Percentiles rank a stretch among this genome's conserved stretches.
These are phyloP conservation scores for Tolypocladium sp. DNA, from an alignment of 2,329 filamentous ascomycete species.

Conservation along the genomic window DNA sequence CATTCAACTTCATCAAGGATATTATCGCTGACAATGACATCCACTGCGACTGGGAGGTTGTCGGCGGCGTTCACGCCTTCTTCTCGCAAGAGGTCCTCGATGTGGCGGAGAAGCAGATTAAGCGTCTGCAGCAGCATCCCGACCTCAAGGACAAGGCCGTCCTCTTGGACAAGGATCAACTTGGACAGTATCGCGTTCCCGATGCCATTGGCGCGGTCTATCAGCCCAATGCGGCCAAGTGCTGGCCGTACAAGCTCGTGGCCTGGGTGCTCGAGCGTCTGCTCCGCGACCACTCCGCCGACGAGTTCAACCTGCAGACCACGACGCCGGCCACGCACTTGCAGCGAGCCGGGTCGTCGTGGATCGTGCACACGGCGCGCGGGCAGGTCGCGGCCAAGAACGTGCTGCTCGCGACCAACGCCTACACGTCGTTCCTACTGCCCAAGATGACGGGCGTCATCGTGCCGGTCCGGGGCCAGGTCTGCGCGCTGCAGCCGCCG, in stretches of 20 bases:
- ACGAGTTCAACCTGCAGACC: conserved; percentile 63
- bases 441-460: conserved; percentile 62
- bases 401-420: conserved; percentile 75
- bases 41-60: conserved; percentile 59
- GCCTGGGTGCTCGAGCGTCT: conserved; percentile 58
- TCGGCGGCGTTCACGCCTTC: conserved; percentile 56
- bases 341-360: conserved; percentile 29
- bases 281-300: conserved; percentile 24
- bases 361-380: conserved; percentile 58
- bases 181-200: conserved; percentile 46
- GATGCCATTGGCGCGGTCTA: conserved; percentile 54
- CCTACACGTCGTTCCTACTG: conserved; percentile 68
- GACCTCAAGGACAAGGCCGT: conserved; percentile 42
- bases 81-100: conserved; percentile 46
- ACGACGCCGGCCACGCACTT: conserved; percentile 54
- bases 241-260: conserved; percentile 83
- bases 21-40: conserved; percentile 50
- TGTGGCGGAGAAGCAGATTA: conserved; percentile 40
- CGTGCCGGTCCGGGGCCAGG: conserved; percentile 67
- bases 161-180: conserved; percentile 25
- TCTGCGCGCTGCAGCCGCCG: conserved; percentile 56
- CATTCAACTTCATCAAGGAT: conserved; percentile 49
- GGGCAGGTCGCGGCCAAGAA: conserved; percentile 54
- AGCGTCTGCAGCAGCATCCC: conserved; percentile 41
- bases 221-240: conserved; percentile 54